Percentiles rank a stretch among this genome's conserved stretches.
Conservation (phyloP, 1,139 yeast genomes). For the Diutina scorzettiae region DNA sequence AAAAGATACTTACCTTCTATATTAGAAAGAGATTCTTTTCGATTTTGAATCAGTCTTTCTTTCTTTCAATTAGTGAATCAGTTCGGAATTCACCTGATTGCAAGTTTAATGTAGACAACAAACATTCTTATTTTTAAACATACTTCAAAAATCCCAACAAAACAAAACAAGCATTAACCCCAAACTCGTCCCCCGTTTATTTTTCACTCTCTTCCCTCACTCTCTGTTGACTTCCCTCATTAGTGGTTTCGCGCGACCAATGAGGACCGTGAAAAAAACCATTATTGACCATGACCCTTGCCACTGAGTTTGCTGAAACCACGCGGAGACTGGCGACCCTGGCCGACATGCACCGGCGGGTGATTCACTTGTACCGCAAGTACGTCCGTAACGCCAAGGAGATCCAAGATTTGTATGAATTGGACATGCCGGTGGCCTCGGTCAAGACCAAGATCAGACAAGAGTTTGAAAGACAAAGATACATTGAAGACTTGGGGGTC, state of each 20-base stretch:
- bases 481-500: conserved; percentile 52
- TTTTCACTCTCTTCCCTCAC: no score
- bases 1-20: no score
- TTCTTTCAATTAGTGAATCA: no score
- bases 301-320: conserved; percentile 79
- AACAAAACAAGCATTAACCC: no score
- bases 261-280: conserved; percentile 1
- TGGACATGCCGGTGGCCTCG: conserved; percentile 73
- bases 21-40: no score
- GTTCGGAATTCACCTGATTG: no score
- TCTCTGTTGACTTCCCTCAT: no score
- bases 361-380: conserved; percentile 61
- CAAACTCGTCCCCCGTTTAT: no score
- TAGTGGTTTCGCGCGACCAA: conserved; percentile 5
- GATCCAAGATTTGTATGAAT: conserved; percentile 59
- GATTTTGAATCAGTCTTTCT: no score
- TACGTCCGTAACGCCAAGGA: conserved; percentile 55
- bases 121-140: no score
- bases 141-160: no score
- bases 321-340: conserved; percentile 56
- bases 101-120: no score
- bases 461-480: conserved; percentile 80
- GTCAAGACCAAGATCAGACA: conserved; percentile 80
- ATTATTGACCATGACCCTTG: conserved; percentile 35
- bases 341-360: conserved; percentile 52